Conservation (phyloP, 805 yeast species). For the Saturnispora sekii region DNA sequence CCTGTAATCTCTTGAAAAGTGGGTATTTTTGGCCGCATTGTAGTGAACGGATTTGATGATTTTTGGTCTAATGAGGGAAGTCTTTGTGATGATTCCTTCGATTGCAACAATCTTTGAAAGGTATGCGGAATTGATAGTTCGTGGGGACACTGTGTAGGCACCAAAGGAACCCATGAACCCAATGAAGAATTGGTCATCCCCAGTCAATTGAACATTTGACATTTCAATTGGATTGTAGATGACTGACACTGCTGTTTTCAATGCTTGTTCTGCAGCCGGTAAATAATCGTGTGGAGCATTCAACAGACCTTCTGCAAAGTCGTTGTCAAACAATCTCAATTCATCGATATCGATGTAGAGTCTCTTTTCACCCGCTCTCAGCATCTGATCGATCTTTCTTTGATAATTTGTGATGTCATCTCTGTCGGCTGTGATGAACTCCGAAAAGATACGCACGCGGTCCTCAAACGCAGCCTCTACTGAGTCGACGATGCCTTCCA, state of each 20-base stretch:
- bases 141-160: slow-evolving; percentile 74
- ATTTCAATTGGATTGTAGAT: slow-evolving; percentile 55
- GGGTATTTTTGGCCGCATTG: slow-evolving; percentile 72
- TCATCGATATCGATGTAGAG: slow-evolving; percentile 77
- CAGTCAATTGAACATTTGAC: slow-evolving; percentile 42
- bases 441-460: slow-evolving; percentile 81
- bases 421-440: slow-evolving; percentile 55
- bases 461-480: slow-evolving; percentile 50
- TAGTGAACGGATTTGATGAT: slow-evolving; percentile 86
- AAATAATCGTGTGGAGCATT: slow-evolving; percentile 71
- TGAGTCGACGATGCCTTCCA: slow-evolving; percentile 22
- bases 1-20: slow-evolving; percentile 84
- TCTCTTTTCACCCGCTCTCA: slow-evolving; percentile 55
- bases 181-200: slow-evolving; percentile 57
- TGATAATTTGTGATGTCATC: slow-evolving; percentile 48
- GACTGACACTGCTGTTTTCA: slow-evolving; percentile 68
- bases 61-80: slow-evolving; percentile 89
- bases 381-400: slow-evolving; percentile 63
- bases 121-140: slow-evolving; percentile 69
- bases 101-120: slow-evolving; percentile 76
- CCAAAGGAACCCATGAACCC: slow-evolving; percentile 91
- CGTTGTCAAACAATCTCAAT: slow-evolving; percentile 66
- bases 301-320: slow-evolving; percentile 68
- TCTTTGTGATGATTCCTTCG: slow-evolving; percentile 93
- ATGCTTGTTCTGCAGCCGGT: slow-evolving; percentile 84